Evolutionary conservation across 306 rosid genomes (phyloP).

Genomic region (Lablab purpureus): DNA sequence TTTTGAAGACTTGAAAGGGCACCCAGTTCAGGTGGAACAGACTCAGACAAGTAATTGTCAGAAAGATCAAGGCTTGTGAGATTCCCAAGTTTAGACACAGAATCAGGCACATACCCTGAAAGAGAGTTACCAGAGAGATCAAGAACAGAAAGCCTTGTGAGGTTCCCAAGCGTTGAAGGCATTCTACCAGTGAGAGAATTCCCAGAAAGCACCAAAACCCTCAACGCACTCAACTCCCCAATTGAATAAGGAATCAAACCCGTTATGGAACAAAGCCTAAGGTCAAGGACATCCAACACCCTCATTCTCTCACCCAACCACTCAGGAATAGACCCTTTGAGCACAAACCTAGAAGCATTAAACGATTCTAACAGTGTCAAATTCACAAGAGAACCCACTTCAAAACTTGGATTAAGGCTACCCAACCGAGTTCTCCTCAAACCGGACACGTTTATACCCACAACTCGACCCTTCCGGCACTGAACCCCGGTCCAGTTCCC

Average conservation of each 20-base stretch:
- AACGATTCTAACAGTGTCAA: conserved; percentile 65
- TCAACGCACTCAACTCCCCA: conserved; percentile 61
- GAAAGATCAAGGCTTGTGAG: conserved; percentile 73
- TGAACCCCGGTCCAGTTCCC: conserved; percentile 69
- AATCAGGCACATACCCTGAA: conserved; percentile 66
- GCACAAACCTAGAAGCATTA: conserved; percentile 86
- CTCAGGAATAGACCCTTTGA: conserved; percentile 84
- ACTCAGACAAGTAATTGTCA: conserved; percentile 73
- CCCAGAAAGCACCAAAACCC: conserved; percentile 58
- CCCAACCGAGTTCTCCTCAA: conserved; percentile 63
- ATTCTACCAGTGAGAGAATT: conserved; percentile 74
- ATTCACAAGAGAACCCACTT: conserved; percentile 69
- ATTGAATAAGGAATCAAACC: conserved; percentile 74
- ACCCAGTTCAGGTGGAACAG: conserved; percentile 64
- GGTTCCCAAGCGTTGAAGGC: conserved; percentile 64
- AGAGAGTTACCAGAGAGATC: conserved; percentile 76
- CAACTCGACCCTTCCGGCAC: conserved; percentile 67
- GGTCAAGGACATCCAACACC: conserved; percentile 69
- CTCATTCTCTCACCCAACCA: conserved; percentile 75
- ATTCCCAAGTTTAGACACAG: conserved; percentile 61
- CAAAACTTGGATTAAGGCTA: conserved; percentile 54
- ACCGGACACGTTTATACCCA: conserved; percentile 64
- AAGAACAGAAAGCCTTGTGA: conserved; percentile 59
- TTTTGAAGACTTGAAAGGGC: conserved; percentile 52
- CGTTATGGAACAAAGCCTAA: conserved; percentile 68